phyloP scores from a whole-genome alignment of 257 asterid species.

The Rauvolfia tetraphylla region DNA sequence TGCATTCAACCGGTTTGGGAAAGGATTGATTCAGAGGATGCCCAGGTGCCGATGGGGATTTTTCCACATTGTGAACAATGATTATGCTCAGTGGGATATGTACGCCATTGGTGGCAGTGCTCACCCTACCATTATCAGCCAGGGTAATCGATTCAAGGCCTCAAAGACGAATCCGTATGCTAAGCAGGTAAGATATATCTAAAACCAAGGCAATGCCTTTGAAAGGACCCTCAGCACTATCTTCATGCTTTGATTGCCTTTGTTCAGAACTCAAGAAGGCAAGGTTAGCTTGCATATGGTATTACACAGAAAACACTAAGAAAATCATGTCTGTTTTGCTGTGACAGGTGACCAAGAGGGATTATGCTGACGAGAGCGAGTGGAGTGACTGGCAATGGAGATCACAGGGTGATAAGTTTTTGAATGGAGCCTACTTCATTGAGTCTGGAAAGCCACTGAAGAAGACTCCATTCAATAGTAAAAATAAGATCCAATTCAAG shows the following conservation, averaged over 20 bases:
- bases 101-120: constrained; percentile 21
- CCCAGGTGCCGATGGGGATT: constrained; percentile 31
- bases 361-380: constrained; percentile 27
- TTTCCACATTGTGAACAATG: constrained; percentile 19
- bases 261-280: not conserved
- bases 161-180: not conserved
- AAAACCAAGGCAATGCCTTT: not conserved
- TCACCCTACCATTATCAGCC: constrained; percentile 18
- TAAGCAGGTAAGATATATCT: not conserved
- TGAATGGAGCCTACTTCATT: constrained; percentile 62
- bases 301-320: not conserved
- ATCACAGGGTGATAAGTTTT: constrained; percentile 63
- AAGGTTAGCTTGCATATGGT: not conserved
- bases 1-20: constrained; percentile 68
- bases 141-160: constrained; percentile 17
- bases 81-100: constrained; percentile 18
- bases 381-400: constrained; percentile 77
- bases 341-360: constrained; percentile 65
- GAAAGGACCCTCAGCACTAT: no score
- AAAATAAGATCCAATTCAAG: constrained; percentile 28
- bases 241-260: no score
- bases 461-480: not conserved
- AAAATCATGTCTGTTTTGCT: not conserved
- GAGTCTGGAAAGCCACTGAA: constrained; percentile 43
- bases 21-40: constrained; percentile 75